phyloP scores from a whole-genome alignment of 257 asterid species.

The Echites panduratus region DNA sequence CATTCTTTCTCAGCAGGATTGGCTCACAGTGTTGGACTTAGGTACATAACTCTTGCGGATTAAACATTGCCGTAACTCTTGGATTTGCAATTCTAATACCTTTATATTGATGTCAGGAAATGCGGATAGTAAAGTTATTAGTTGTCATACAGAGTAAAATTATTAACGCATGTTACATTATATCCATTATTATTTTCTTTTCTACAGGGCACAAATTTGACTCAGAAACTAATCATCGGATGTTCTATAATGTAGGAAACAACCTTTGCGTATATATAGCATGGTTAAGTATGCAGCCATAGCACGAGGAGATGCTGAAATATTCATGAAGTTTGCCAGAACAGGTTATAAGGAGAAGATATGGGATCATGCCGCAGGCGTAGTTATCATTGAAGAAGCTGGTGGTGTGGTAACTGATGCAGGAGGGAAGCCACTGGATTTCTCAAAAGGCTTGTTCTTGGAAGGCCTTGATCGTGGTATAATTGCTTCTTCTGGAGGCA shows the following conservation, averaged over 20 bases:
- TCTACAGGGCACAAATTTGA: background rate
- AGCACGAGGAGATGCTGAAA: conserved; percentile 84
- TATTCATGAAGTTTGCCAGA: conserved; percentile 77
- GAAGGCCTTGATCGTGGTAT: conserved; percentile 88
- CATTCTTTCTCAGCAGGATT: conserved; percentile 87
- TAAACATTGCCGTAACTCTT: background rate
- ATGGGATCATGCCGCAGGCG: conserved; percentile 97
- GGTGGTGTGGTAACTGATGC: conserved; percentile 91
- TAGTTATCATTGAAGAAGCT: conserved; percentile 67
- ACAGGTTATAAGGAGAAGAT: conserved; percentile 83
- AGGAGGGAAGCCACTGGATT: conserved; percentile 60
- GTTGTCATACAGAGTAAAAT: background rate
- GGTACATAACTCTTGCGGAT: conserved; percentile 28
- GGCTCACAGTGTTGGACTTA: conserved; percentile 73
- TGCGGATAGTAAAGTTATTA: background rate
- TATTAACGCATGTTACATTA: background rate
- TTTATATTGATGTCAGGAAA: background rate
- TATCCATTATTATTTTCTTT: background rate
- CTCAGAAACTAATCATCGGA: background rate
- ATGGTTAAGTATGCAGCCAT: conserved; percentile 86
- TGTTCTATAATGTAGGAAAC: conserved; percentile 40
- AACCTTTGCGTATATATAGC: conserved; percentile 65
- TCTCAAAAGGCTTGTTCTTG: conserved; percentile 62
- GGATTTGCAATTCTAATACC: background rate
- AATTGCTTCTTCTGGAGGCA: conserved; percentile 63